phyloP scores from a whole-genome alignment of 495 filamentous ascomycete genomes.

The Hypoxylon trugodes region DNA sequence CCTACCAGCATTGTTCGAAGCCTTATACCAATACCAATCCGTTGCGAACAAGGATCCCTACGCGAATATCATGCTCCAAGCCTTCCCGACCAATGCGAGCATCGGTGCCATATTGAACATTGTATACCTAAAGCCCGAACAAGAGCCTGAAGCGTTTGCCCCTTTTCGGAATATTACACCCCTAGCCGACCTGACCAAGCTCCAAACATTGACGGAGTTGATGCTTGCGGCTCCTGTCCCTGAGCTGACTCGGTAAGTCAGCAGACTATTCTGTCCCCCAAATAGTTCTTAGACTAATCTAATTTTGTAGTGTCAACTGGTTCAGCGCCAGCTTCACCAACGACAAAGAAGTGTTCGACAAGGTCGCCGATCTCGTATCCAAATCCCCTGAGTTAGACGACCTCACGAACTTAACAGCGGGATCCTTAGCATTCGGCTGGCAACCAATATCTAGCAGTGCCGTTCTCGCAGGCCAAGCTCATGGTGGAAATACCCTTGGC shows the following conservation, averaged over 20 bases:
- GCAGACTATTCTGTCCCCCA: not conserved
- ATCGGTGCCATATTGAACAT: conserved; percentile 43
- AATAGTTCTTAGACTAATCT: conserved; percentile 6
- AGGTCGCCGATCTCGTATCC: conserved; percentile 28
- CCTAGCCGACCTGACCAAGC: conserved; percentile 30
- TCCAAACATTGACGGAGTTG: conserved; percentile 38
- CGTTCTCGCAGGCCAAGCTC: conserved; percentile 27
- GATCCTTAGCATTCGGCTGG: conserved; percentile 42
- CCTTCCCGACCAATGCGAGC: conserved; percentile 38
- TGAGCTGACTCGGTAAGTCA: conserved; percentile 26
- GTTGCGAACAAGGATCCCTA: conserved; percentile 37
- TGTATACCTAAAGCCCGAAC: conserved; percentile 36
- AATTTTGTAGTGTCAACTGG: conserved; percentile 31
- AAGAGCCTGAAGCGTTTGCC: conserved; percentile 34
- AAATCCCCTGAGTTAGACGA: conserved; percentile 35
- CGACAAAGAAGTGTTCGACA: conserved; percentile 28
- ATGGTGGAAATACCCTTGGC: conserved; percentile 37
- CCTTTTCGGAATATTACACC: conserved; percentile 34
- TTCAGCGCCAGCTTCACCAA: conserved; percentile 37
- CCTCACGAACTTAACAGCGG: conserved; percentile 33
- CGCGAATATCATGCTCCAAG: conserved; percentile 43
- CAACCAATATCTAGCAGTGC: conserved; percentile 39
- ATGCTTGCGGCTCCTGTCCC: conserved; percentile 24
- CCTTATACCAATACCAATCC: conserved; percentile 36
- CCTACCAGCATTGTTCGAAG: conserved; percentile 36